Evolutionary conservation across 2,329 filamentous ascomycete genomes (phyloP).

Genomic region (Ceratocystis smalleyi): DNA sequence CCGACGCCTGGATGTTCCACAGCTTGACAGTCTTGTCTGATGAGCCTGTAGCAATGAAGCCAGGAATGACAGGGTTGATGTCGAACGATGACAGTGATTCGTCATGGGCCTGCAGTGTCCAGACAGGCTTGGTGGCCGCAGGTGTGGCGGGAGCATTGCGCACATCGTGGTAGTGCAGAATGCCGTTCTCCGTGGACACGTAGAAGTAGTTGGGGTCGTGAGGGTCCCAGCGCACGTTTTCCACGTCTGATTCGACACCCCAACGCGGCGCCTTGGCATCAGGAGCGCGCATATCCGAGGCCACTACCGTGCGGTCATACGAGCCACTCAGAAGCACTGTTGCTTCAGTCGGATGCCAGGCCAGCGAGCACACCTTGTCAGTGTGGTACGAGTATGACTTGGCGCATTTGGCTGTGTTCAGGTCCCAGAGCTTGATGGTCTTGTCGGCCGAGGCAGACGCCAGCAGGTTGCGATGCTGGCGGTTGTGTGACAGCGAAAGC

Average conservation of each 20-base stretch:
- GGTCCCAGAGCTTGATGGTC: conserved; percentile 95
- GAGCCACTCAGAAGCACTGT: conserved; percentile 83
- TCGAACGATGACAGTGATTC: conserved; percentile 84
- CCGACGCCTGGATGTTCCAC: conserved; percentile 73
- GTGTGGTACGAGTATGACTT: conserved; percentile 94
- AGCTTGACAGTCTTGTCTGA: conserved; percentile 92
- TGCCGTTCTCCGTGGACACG: conserved; percentile 80
- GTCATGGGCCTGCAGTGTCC: conserved; percentile 92
- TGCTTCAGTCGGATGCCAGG: conserved; percentile 79
- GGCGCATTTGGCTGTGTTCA: conserved; percentile 80
- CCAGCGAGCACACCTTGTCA: conserved; percentile 91
- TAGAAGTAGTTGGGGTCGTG: conserved; percentile 91
- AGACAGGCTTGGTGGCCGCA: conserved; percentile 65
- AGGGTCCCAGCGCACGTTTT: conserved; percentile 82
- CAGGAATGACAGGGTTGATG: conserved; percentile 76
- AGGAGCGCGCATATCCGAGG: conserved; percentile 90
- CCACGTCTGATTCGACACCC: conserved; percentile 91
- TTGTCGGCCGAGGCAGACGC: conserved; percentile 92
- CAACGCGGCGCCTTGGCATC: conserved; percentile 68
- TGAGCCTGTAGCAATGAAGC: conserved; percentile 84
- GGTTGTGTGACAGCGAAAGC: conserved; percentile 78
- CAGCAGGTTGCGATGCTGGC: conserved; percentile 82
- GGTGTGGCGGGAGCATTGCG: conserved; percentile 61
- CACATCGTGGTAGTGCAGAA: conserved; percentile 83
- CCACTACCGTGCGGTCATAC: conserved; percentile 86